These are phyloP conservation scores for Verticillium nonalfalfae DNA, from an alignment of 2,329 filamentous ascomycete genomes.

Conservation along the genomic window DNA sequence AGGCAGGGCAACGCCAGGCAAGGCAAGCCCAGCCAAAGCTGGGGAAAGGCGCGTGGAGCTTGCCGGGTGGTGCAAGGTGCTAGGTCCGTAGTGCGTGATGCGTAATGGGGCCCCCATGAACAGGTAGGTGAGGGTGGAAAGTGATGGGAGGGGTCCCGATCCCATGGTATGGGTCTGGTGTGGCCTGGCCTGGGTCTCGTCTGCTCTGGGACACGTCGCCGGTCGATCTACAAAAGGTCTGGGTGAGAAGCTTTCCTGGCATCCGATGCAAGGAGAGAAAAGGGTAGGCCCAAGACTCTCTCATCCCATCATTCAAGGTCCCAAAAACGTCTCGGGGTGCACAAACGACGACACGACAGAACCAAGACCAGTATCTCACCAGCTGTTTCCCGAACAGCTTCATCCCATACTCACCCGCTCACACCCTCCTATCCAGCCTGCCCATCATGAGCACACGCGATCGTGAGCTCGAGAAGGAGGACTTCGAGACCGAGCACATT, in stretches of 20 bases:
- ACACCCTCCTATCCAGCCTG: background rate
- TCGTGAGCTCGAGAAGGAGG: slow-evolving; percentile 10
- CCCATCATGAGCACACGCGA: background rate
- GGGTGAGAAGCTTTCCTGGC: background rate
- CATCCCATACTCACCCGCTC: background rate
- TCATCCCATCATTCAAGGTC: background rate
- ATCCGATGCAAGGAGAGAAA: background rate
- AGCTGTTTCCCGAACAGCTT: background rate
- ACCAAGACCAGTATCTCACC: background rate
- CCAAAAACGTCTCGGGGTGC: background rate
- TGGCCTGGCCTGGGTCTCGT: no score
- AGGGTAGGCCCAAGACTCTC: background rate
- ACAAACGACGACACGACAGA: background rate
- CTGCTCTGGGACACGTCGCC: background rate
- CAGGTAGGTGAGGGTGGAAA: background rate
- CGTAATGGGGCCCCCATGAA: background rate
- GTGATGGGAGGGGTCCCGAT: background rate
- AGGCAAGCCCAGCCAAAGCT: background rate
- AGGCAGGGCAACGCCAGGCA: no score
- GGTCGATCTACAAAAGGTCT: slow-evolving; percentile 3
- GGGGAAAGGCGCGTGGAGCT: background rate
- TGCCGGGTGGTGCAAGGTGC: background rate
- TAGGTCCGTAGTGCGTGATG: background rate
- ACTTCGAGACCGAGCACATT: slow-evolving; percentile 7
- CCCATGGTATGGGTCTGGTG: background rate